Evolutionary conservation across 257 asterid species (phyloP), one percentile per base, ranked within the genome.

Genomic region (Cruciata laevipes): DNA sequence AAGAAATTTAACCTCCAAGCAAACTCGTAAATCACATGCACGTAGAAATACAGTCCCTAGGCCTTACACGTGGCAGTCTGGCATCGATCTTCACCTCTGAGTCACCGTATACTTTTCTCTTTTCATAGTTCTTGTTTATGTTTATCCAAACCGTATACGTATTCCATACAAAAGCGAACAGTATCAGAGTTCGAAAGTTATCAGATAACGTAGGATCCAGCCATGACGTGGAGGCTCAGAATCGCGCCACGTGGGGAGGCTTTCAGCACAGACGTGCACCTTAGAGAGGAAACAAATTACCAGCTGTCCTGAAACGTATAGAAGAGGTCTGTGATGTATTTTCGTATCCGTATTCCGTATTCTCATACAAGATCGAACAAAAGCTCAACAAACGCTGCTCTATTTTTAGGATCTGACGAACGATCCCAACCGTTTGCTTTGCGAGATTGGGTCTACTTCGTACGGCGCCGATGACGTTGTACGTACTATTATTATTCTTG

Each of bases 251-350:
- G 87, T 83, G 82, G 66, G 24, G 0, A 2, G 1, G 24, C 30
- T 5, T 7, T 33, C 11, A 72, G 69, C 51, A 63, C 44, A 56
- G 77, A 66, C 74, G 65, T 69, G 80, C 61, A 49, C 71, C 65
- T 37, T 61, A 37, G 56, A 31, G 23, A 57, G 71, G 82, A 56
- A 79, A 71, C 78, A 68, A 60, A 42, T 31, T 68, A 76, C 55
- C 52, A 76, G 69, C 73, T 84, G 93, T 74, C 79, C 68, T 78
- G 81, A 60, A 77, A 75, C 83, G 68, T 38, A 11, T 37, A 37
- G 42, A 37, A 37, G 13, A 37, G 42, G 21, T 47, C 6, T 16
- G 80, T 87, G 77, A 84, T 58, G 63, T 58, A 53, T 53, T 21
- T 21, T 53, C 60, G 60, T 53, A 53, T n/a, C 16, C 24, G 60